Evolutionary conservation across 2,329 filamentous ascomycete species (phyloP), one percentile per base, ranked within the genome.

Genomic region (Exophiala bonariae): DNA sequence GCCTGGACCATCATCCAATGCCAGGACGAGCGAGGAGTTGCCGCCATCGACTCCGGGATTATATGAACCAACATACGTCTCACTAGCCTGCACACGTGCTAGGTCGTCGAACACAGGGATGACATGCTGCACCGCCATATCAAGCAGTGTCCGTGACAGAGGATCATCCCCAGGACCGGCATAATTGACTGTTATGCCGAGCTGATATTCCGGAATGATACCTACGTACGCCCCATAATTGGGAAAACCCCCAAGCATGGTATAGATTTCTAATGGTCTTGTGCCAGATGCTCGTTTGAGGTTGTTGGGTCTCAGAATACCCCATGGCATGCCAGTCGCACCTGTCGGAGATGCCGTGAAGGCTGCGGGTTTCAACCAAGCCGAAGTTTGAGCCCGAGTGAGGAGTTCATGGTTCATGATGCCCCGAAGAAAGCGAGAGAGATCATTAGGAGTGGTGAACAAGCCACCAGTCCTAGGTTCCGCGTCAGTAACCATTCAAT

Each of bases 341-440:
- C 31, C 68, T 64, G 0, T 67, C 61, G 2, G 69, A 69, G 41
- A 65, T 14, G 32, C 6, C 5, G 32, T 34, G 65, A 44, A 48
- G 1, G 66, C 57, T 16, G 63, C 61, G 0, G 69, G 69, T 41
- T 71, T 72, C 51, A 72, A 62, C 70, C 70, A 72, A 11, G 59
- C 61, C 14, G 61, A 58, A 0, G 68, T 72, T 14, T 57, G 51
- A 7, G 61, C 58, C 1, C 60, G 57, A 0, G 65, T 52, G 4
- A 73, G 61, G 5, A 72, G 57, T 0, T 65, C 65, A 28, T 63
- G 56, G 48, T 64, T 59, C 7, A 69, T 38, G 1, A 62, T 52
- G 8, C 61, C 63, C 4, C 63, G 36, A 18, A 66, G 66, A 4
- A 62, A 53, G 13, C 63, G 63, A 1, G 61, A 59, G 2, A 67